phyloP scores from a whole-genome alignment of 163 green algal genomes.

The Chlorella variabilis region DNA sequence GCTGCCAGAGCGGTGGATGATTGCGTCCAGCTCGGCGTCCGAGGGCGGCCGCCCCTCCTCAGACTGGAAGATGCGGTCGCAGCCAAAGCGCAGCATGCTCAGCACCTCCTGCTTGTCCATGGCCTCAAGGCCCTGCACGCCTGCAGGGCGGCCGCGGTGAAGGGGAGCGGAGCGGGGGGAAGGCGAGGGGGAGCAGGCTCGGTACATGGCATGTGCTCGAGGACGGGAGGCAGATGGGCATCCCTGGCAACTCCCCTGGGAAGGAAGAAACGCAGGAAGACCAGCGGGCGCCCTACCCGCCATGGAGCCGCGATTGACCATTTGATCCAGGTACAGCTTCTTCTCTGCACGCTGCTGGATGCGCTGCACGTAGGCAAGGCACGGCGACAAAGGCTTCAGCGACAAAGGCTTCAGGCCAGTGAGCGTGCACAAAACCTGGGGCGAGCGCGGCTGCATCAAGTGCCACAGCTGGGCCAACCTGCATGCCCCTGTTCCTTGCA shows the following conservation, averaged over 20 bases:
- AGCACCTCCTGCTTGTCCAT: conserved; percentile 65
- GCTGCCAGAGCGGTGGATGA: conserved; percentile 62
- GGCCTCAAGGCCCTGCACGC: conserved; percentile 56
- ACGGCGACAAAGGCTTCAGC: too few species aligned
- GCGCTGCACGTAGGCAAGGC: conserved; percentile 40
- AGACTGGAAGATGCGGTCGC: conserved; percentile 63
- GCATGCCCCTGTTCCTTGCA: too few species aligned
- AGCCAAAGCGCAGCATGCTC: conserved; percentile 71
- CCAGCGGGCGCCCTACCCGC: neutral
- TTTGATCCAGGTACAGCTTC: conserved; percentile 79
- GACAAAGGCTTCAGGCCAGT: neutral
- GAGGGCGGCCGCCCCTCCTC: conserved; percentile 48
- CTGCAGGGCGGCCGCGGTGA: neutral
- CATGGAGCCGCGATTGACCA: conserved; percentile 69
- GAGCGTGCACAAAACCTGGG: too few species aligned
- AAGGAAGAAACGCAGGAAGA: neutral
- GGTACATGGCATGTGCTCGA: neutral
- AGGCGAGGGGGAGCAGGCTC: neutral
- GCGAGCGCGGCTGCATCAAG: too few species aligned
- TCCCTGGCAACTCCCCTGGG: too few species aligned
- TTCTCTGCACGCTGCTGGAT: conserved; percentile 72
- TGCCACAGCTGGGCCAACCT: too few species aligned
- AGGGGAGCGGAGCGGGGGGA: neutral
- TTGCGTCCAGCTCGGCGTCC: conserved; percentile 65
- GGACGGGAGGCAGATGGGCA: too few species aligned